A percentile compares a stretch with the other conserved stretches of the same genome.
phyloP scores from a whole-genome alignment of 495 filamentous ascomycete genomes.

The Umbilicaria muhlenbergii region DNA sequence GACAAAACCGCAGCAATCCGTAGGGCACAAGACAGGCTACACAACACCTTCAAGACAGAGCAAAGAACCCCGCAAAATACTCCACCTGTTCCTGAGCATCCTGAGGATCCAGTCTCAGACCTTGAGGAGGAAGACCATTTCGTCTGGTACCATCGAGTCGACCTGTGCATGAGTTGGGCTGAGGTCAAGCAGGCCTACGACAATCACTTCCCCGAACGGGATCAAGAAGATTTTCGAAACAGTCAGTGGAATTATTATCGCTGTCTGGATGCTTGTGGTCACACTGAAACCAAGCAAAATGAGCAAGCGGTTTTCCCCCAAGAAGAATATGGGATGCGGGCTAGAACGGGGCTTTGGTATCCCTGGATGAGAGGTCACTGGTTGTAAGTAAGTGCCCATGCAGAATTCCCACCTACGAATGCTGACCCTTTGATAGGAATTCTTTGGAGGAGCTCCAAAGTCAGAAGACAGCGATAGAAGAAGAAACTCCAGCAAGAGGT shows the following conservation, averaged over 20 bases:
- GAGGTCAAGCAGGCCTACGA: slow-evolving; percentile 34
- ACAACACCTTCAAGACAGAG: too few species aligned
- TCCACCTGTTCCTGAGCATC: too few species aligned
- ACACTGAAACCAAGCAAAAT: slow-evolving; percentile 8
- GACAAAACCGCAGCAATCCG: too few species aligned
- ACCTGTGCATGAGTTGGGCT: slow-evolving; percentile 35
- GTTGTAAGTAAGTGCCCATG: too few species aligned
- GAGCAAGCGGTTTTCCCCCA: slow-evolving; percentile 1
- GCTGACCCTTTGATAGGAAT: too few species aligned
- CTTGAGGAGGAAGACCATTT: slow-evolving; percentile 37
- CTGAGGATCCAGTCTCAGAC: slow-evolving; percentile 30
- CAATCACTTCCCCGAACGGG: slow-evolving; percentile 26
- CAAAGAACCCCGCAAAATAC: too few species aligned
- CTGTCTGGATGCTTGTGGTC: slow-evolving; percentile 28
- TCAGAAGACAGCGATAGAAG: too few species aligned
- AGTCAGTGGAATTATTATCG: slow-evolving; percentile 42
- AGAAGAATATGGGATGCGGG: slow-evolving; percentile 10
- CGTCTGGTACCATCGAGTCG: slow-evolving; percentile 40
- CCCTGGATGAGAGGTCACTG: too few species aligned
- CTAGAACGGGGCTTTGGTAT: background rate
- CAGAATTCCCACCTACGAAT: too few species aligned
- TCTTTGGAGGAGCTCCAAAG: too few species aligned
- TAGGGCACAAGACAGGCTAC: too few species aligned
- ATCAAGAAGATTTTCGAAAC: slow-evolving; percentile 29
- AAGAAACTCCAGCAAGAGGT: too few species aligned